Percentiles rank a stretch among this genome's conserved stretches.
Evolutionary conservation across 129 eudicot species (phyloP).

Genomic region (Gnaphalium uliginosum): DNA sequence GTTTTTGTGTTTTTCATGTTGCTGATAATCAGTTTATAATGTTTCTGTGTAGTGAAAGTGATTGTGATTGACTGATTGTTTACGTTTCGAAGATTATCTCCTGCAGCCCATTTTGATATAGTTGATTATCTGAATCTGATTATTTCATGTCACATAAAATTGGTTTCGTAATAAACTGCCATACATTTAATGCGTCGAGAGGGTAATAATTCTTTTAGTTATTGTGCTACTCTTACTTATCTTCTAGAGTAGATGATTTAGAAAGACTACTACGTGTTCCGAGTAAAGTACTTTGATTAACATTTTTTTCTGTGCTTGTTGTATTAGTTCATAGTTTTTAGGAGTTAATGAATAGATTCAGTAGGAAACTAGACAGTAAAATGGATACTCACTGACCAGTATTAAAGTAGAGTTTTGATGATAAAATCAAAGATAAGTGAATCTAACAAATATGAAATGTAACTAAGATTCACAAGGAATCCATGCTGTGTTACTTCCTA

Average conservation of each 20-base stretch:
- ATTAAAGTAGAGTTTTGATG: not conserved
- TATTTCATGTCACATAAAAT: not conserved
- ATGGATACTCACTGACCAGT: not conserved
- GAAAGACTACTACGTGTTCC: not conserved
- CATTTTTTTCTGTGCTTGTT: not conserved
- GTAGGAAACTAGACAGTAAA: not conserved
- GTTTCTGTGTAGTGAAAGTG: not conserved
- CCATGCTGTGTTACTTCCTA: not conserved
- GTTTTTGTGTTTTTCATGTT: no score
- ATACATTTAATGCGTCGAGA: not conserved
- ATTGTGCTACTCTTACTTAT: not conserved
- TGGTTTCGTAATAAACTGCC: not conserved
- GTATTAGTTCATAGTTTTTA: not conserved
- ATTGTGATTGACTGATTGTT: not conserved
- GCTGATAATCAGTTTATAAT: no score
- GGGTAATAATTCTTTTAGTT: not conserved
- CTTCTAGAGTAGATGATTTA: not conserved
- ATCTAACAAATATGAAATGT: not conserved
- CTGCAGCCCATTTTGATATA: not conserved
- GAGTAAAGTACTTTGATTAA: not conserved
- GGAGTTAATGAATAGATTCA: not conserved
- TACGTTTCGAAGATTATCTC: not conserved
- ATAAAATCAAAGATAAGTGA: slow-evolving; percentile 5
- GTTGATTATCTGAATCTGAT: not conserved
- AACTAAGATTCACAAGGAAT: not conserved